These are phyloP conservation scores for Melampsora larici-populina DNA, from an alignment of 1,284 basidiomycete genomes.

Conservation along the genomic window DNA sequence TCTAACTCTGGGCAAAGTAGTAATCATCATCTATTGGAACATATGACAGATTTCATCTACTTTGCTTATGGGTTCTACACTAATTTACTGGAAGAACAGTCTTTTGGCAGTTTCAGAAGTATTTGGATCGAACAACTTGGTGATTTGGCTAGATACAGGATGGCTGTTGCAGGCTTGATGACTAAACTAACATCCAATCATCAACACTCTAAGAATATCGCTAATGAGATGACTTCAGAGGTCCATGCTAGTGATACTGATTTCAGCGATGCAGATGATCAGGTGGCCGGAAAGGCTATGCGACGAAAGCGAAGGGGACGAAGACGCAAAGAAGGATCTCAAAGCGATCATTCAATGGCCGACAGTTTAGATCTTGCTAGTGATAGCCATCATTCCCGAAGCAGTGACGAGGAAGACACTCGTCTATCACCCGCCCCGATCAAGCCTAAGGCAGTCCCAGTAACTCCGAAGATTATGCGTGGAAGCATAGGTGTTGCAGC, in stretches of 20 bases:
- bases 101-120: conserved; percentile 67
- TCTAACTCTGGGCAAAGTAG: conserved; percentile 23
- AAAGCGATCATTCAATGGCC: background rate
- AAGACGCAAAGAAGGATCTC: background rate
- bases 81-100: conserved; percentile 76
- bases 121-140: conserved; percentile 95
- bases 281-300: background rate
- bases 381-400: too few species aligned
- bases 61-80: conserved; percentile 94
- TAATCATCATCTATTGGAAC: conserved; percentile 59
- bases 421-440: background rate
- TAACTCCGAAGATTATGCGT: conserved; percentile 45
- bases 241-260: background rate
- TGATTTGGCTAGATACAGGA: conserved; percentile 87
- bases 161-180: conserved; percentile 68
- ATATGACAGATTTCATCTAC: conserved; percentile 85
- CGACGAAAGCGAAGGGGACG: conserved; percentile 1
- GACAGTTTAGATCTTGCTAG: too few species aligned
- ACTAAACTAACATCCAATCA: conserved; percentile 48
- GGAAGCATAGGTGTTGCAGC: conserved; percentile 79
- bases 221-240: background rate
- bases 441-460: conserved; percentile 10
- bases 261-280: background rate
- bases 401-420: background rate
- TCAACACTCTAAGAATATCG: conserved; percentile 55